Percentiles rank a stretch among this genome's conserved stretches.
phyloP scores from a whole-genome alignment of 2,329 filamentous ascomycete genomes.

The Colletotrichum neosansevieriae region DNA sequence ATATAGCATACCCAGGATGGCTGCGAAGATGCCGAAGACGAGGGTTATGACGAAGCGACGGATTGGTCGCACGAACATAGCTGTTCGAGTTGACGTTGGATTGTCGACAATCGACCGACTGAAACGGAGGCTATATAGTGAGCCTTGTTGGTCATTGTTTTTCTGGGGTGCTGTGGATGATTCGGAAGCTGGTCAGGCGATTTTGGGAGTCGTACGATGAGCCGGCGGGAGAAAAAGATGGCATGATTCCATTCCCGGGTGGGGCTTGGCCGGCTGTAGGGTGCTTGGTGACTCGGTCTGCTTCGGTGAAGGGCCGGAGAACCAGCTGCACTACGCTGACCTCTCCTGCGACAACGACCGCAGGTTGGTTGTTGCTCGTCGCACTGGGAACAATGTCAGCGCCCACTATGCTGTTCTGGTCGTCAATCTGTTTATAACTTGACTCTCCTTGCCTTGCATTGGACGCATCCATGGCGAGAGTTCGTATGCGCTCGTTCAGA shows the following conservation, averaged over 20 bases:
- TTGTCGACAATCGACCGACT: not conserved
- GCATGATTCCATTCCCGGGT: conserved; percentile 22
- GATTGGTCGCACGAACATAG: conserved; percentile 28
- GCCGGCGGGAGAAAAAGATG: conserved; percentile 3
- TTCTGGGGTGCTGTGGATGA: not conserved
- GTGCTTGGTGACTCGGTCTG: not conserved
- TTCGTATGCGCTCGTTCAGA: not conserved
- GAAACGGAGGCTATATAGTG: conserved; percentile 12
- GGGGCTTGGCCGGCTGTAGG: not conserved
- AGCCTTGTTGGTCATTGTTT: not conserved
- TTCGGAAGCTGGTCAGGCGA: conserved; percentile 24
- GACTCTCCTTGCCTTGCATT: conserved; percentile 5
- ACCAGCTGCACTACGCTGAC: too few species aligned
- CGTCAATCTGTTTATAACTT: not conserved
- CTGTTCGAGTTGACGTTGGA: not conserved
- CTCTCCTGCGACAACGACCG: not conserved
- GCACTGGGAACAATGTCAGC: not conserved
- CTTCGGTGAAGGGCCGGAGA: not conserved
- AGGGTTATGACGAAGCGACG: conserved; percentile 38
- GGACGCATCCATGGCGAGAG: not conserved
- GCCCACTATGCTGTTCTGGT: too few species aligned
- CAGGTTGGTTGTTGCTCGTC: not conserved
- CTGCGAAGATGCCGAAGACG: conserved; percentile 42
- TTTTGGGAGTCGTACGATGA: conserved; percentile 35
- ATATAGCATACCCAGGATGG: conserved; percentile 42